phyloP scores from a whole-genome alignment of 306 rosid species.

The Corylus heterophylla region DNA sequence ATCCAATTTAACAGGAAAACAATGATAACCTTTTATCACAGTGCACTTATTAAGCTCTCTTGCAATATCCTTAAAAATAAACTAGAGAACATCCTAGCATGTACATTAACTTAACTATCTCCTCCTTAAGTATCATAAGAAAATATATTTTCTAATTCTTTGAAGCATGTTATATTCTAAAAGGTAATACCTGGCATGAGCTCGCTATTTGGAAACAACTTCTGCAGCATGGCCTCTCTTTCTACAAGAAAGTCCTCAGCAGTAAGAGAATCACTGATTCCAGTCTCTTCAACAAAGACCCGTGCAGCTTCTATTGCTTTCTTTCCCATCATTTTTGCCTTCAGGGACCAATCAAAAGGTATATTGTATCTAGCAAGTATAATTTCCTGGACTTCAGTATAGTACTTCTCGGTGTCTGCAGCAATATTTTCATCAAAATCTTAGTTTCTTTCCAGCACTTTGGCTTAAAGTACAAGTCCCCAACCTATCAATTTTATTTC shows the following conservation, averaged over 20 bases:
- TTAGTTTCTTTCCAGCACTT: not conserved
- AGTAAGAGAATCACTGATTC: constrained; percentile 62
- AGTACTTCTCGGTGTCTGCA: constrained; percentile 86
- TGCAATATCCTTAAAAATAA: not conserved
- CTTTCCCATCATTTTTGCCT: constrained; percentile 93
- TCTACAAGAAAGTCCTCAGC: constrained; percentile 78
- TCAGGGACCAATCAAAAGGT: constrained; percentile 87
- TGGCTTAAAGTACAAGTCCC: not conserved
- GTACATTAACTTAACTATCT: not conserved
- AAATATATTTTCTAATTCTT: not conserved
- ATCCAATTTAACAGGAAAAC: not conserved
- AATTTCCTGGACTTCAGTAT: constrained; percentile 78
- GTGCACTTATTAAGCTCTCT: not conserved
- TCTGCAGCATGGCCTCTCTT: constrained; percentile 72
- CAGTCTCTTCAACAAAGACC: constrained; percentile 78
- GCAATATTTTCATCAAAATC: constrained; percentile 18
- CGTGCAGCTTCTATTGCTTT: constrained; percentile 89
- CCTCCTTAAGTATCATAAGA: not conserved
- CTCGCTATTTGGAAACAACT: constrained; percentile 72
- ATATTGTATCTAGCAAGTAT: constrained; percentile 77
- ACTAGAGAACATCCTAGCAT: not conserved
- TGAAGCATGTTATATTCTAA: not conserved
- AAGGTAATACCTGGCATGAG: constrained; percentile 75
- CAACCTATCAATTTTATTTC: constrained; percentile 1
- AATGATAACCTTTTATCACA: not conserved